Evolutionary conservation across 495 filamentous ascomycete species (phyloP).

Genomic region (Neurospora sp.): DNA sequence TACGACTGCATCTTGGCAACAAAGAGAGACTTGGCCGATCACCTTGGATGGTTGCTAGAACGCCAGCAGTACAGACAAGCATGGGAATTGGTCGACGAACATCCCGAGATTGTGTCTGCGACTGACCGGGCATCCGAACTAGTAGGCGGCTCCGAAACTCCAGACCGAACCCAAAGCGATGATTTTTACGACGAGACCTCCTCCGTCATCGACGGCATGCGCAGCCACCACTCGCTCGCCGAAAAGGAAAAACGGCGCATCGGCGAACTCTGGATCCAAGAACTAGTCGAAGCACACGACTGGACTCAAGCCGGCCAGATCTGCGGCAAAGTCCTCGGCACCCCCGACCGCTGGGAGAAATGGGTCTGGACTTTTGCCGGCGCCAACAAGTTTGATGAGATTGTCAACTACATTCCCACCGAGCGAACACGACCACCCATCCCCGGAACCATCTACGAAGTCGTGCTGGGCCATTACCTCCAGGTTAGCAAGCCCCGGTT

Average conservation of each 20-base stretch:
- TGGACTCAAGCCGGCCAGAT: slow-evolving; percentile 71
- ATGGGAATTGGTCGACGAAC: slow-evolving; percentile 78
- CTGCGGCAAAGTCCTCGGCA: slow-evolving; percentile 69
- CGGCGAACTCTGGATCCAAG: slow-evolving; percentile 85
- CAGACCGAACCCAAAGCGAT: slow-evolving; percentile 40
- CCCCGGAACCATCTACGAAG: slow-evolving; percentile 75
- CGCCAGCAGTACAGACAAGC: slow-evolving; percentile 70
- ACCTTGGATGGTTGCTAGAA: slow-evolving; percentile 72
- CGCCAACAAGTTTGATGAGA: slow-evolving; percentile 76
- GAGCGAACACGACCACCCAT: slow-evolving; percentile 65
- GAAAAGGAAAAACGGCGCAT: slow-evolving; percentile 88
- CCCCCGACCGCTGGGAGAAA: slow-evolving; percentile 79
- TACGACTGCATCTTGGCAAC: slow-evolving; percentile 88
- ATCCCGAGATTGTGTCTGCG: slow-evolving; percentile 59
- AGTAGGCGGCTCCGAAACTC: slow-evolving; percentile 18
- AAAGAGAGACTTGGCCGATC: slow-evolving; percentile 73
- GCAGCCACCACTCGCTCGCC: slow-evolving; percentile 49
- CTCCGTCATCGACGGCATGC: slow-evolving; percentile 47
- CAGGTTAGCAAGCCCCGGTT: slow-evolving; percentile 56
- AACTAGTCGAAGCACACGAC: slow-evolving; percentile 58
- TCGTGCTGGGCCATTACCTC: slow-evolving; percentile 78
- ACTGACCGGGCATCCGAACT: slow-evolving; percentile 17
- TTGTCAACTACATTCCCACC: slow-evolving; percentile 71
- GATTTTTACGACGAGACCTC: slow-evolving; percentile 75
- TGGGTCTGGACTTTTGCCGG: slow-evolving; percentile 88